Evolutionary conservation across 1,139 yeast species (phyloP).

Genomic region (Kodamaea alishanica): DNA sequence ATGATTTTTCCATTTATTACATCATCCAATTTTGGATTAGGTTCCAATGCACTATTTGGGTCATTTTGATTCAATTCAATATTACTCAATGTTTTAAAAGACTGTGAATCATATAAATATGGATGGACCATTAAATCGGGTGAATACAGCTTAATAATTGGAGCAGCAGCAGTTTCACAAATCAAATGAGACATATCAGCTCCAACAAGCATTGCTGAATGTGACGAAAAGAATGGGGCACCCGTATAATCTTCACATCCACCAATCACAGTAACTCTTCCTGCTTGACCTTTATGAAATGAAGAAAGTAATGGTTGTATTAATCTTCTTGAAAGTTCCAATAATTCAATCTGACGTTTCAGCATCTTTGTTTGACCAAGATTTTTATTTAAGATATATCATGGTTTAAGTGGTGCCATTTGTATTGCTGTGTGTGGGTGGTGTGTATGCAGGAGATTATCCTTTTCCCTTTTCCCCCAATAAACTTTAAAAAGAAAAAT

Average conservation of each 20-base stretch:
- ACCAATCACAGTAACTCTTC: slow-evolving; percentile 82
- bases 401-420: not conserved
- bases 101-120: slow-evolving; percentile 45
- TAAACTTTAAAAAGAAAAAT: no score
- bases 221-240: slow-evolving; percentile 89
- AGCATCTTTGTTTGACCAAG: slow-evolving; percentile 11
- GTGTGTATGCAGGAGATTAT: not conserved
- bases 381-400: not conserved
- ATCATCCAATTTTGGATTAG: slow-evolving; percentile 18
- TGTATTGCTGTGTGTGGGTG: not conserved
- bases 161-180: slow-evolving; percentile 75
- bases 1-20: slow-evolving; percentile 44
- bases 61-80: slow-evolving; percentile 18
- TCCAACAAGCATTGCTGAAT: slow-evolving; percentile 80
- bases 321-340: slow-evolving; percentile 47
- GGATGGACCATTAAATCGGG: slow-evolving; percentile 98
- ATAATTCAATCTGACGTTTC: slow-evolving; percentile 44
- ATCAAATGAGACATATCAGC: slow-evolving; percentile 86
- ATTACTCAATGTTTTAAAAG: slow-evolving; percentile 15
- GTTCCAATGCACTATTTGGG: slow-evolving; percentile 2
- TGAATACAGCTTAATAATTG: slow-evolving; percentile 79
- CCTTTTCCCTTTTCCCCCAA: not conserved
- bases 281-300: slow-evolving; percentile 92
- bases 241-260: slow-evolving; percentile 97
- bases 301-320: slow-evolving; percentile 73